Evolutionary conservation across 2,329 filamentous ascomycete species (phyloP).

Genomic region (Endothia cerciana): DNA sequence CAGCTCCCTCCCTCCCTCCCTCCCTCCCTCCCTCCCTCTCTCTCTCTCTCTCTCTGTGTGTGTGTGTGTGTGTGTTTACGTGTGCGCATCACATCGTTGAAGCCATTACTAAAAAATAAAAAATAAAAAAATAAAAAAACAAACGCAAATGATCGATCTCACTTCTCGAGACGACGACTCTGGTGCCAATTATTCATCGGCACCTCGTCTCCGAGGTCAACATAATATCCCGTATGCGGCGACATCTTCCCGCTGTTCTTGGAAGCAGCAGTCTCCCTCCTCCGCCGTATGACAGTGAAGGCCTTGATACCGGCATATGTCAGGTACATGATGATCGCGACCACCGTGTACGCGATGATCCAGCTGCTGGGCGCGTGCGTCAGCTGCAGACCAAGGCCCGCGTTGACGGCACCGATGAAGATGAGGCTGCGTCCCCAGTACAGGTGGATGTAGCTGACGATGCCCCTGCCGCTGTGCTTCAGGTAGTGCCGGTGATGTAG

Average conservation of each 20-base stretch:
- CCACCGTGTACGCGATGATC: slow-evolving; percentile 59
- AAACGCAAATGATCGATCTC: neutral
- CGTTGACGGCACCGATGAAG: slow-evolving; percentile 63
- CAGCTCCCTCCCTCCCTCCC: no score
- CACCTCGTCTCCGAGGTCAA: slow-evolving; percentile 22
- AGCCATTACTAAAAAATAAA: neutral
- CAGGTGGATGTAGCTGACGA: slow-evolving; percentile 61
- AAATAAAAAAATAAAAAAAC: neutral
- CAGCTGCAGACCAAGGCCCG: slow-evolving; percentile 62
- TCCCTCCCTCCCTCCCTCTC: no score
- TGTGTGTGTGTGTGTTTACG: no score
- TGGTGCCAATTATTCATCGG: slow-evolving; percentile 14
- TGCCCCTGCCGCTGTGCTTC: slow-evolving; percentile 50
- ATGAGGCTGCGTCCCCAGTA: slow-evolving; percentile 66
- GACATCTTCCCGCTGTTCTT: slow-evolving; percentile 14
- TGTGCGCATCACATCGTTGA: no score
- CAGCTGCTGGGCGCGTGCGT: slow-evolving; percentile 45
- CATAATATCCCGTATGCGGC: slow-evolving; percentile 14
- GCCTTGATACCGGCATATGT: slow-evolving; percentile 47
- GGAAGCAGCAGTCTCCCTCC: neutral
- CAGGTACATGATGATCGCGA: slow-evolving; percentile 53
- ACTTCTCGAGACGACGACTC: neutral
- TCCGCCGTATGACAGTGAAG: slow-evolving; percentile 20
- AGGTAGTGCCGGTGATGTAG: slow-evolving; percentile 61
- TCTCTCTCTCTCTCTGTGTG: neutral